These are phyloP conservation scores for Coemansia sp. DNA, from an alignment of 192 early-diverging fungal species.

Conservation along the genomic window DNA sequence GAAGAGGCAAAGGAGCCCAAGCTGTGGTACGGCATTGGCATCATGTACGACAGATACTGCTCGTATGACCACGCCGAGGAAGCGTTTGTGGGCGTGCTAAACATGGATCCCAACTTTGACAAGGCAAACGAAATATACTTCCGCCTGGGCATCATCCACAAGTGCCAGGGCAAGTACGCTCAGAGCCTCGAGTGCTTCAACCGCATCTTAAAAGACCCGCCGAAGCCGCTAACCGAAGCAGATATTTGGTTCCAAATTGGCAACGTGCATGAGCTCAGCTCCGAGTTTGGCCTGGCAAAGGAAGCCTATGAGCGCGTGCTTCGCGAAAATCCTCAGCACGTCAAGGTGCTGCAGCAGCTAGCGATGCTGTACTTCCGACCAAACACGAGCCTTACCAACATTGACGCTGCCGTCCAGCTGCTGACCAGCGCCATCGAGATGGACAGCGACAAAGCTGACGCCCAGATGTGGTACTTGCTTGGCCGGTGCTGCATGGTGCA, in stretches of 20 bases:
- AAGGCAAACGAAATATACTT: slow-evolving; percentile 99
- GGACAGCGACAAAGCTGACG: slow-evolving; percentile 78
- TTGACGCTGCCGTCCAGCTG: slow-evolving; percentile 78
- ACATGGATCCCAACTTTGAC: slow-evolving; percentile 94
- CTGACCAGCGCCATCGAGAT: slow-evolving; percentile 81
- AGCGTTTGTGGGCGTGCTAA: slow-evolving; percentile 90
- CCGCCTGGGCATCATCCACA: slow-evolving; percentile 97
- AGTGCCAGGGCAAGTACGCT: slow-evolving; percentile 55
- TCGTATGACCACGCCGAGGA: slow-evolving; percentile 97
- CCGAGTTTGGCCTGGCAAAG: slow-evolving; percentile 75
- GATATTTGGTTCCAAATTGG: slow-evolving; percentile 99
- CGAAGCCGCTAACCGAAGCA: slow-evolving; percentile 88
- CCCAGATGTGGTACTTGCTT: slow-evolving; percentile 92
- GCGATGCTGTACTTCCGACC: slow-evolving; percentile 96
- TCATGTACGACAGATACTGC: slow-evolving; percentile 95
- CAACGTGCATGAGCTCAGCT: slow-evolving; percentile 92
- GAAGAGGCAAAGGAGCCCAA: slow-evolving; percentile 95
- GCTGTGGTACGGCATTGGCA: slow-evolving; percentile 99
- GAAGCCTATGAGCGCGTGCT: slow-evolving; percentile 93
- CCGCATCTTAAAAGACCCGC: slow-evolving; percentile 81
- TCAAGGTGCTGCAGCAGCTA: slow-evolving; percentile 93
- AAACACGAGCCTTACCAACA: slow-evolving; percentile 76
- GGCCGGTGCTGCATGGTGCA: slow-evolving; percentile 97
- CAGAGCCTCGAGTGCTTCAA: slow-evolving; percentile 75
- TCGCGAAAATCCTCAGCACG: slow-evolving; percentile 84